Conservation (phyloP, 2,329 filamentous ascomycete species). For the Aureobasidium sp. region DNA sequence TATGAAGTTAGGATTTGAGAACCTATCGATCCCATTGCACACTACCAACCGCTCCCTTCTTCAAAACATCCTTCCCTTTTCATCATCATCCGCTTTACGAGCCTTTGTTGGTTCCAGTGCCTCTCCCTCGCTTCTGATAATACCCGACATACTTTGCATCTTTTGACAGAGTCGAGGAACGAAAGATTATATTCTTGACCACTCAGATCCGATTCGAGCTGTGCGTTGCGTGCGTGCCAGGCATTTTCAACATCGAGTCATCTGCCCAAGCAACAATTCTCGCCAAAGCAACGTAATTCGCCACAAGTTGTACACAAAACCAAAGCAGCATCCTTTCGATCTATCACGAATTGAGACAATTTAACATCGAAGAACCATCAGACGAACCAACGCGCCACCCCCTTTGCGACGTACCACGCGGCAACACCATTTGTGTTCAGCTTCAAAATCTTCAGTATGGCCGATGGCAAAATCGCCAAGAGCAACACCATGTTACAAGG, state of each 20-base stretch:
- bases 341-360: not conserved
- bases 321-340: not conserved
- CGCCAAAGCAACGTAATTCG: not conserved
- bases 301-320: not conserved
- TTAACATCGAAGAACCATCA: not conserved
- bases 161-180: conserved; percentile 3
- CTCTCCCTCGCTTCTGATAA: not conserved
- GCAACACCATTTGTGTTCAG: not conserved
- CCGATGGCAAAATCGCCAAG: not conserved
- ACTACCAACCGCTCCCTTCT: not conserved
- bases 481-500: not conserved
- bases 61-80: not conserved
- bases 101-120: not conserved
- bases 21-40: not conserved
- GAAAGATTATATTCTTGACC: not conserved
- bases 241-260: not conserved
- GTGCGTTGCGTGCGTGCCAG: not conserved
- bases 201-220: not conserved
- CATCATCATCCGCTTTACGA: not conserved
- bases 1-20: not conserved
- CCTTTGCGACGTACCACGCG: conserved; percentile 1
- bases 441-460: not conserved
- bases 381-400: not conserved
- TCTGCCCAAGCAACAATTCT: not conserved
- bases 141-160: not conserved